phyloP scores from a whole-genome alignment of 2,329 filamentous ascomycete species.

The Dactylonectria estremocensis region DNA sequence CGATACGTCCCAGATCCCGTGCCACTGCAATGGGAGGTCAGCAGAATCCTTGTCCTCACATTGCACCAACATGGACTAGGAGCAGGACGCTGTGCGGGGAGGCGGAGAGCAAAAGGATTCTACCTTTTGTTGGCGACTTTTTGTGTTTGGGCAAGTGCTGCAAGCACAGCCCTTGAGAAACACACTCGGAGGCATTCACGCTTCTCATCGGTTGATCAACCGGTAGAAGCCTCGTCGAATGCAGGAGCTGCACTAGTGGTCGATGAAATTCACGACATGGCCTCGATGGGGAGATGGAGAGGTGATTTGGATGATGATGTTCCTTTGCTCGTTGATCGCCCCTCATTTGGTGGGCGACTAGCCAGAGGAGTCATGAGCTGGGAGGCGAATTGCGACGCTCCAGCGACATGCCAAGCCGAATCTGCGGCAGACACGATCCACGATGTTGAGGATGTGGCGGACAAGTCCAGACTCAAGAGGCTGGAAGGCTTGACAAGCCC shows the following conservation, averaged over 20 bases:
- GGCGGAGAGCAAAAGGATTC: neutral
- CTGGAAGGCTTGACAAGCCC: constrained; percentile 18
- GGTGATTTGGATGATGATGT: constrained; percentile 26
- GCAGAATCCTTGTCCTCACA: constrained; percentile 17
- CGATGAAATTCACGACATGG: constrained; percentile 35
- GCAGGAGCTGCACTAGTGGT: neutral
- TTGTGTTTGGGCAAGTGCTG: constrained; percentile 3
- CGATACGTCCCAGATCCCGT: constrained; percentile 17
- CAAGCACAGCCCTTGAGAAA: neutral
- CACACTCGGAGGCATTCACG: neutral
- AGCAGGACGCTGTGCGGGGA: constrained; percentile 9
- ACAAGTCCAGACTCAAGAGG: constrained; percentile 23
- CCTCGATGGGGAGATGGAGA: constrained; percentile 30
- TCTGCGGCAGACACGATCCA: constrained; percentile 17
- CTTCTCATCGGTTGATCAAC: neutral
- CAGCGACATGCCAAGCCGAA: constrained; percentile 36
- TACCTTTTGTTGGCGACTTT: constrained; percentile 1
- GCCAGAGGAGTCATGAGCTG: constrained; percentile 22
- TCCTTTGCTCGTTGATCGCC: constrained; percentile 26
- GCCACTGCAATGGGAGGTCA: constrained; percentile 25
- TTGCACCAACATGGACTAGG: constrained; percentile 24
- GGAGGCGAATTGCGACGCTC: constrained; percentile 37
- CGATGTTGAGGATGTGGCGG: constrained; percentile 28
- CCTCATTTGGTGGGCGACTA: constrained; percentile 19
- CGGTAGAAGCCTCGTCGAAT: constrained; percentile 2